phyloP scores from a whole-genome alignment of 345 rosid genomes.

The Syzygium grande region DNA sequence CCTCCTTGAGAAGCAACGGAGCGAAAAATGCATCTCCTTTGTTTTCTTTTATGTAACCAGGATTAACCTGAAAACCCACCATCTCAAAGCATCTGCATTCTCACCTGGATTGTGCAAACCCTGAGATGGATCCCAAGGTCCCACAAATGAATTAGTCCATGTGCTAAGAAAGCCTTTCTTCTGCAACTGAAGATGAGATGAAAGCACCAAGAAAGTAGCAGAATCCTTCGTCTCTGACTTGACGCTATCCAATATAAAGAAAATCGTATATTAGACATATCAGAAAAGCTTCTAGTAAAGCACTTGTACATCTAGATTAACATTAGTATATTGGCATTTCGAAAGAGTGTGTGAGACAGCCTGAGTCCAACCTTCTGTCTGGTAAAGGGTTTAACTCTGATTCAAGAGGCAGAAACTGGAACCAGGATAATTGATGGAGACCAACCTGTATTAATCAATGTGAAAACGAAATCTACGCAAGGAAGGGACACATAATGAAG shows the following conservation, averaged over 20 bases:
- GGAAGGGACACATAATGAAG: neutral
- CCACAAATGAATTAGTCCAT: constrained; percentile 99
- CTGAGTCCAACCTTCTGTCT: constrained; percentile 57
- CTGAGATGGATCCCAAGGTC: constrained; percentile 99
- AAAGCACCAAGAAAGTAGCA: constrained; percentile 74
- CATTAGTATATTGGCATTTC: neutral
- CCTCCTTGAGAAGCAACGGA: neutral
- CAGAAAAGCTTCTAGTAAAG: neutral
- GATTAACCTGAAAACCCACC: neutral
- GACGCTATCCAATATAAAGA: constrained; percentile 31
- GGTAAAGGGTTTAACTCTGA: constrained; percentile 58
- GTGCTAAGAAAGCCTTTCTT: constrained; percentile 81
- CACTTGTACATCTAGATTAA: neutral
- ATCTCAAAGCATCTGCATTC: constrained; percentile 4
- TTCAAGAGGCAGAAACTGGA: constrained; percentile 90
- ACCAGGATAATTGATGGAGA: constrained; percentile 85
- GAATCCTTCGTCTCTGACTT: constrained; percentile 83
- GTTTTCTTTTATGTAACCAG: neutral
- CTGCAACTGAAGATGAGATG: constrained; percentile 83
- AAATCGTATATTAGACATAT: constrained; percentile 7
- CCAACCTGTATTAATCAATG: constrained; percentile 48
- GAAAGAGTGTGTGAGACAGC: neutral
- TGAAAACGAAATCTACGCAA: neutral
- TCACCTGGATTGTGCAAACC: constrained; percentile 97
- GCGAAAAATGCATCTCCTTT: neutral